phyloP scores from a whole-genome alignment of 805 yeast species.

The Ogataea trehaloabstinens region DNA sequence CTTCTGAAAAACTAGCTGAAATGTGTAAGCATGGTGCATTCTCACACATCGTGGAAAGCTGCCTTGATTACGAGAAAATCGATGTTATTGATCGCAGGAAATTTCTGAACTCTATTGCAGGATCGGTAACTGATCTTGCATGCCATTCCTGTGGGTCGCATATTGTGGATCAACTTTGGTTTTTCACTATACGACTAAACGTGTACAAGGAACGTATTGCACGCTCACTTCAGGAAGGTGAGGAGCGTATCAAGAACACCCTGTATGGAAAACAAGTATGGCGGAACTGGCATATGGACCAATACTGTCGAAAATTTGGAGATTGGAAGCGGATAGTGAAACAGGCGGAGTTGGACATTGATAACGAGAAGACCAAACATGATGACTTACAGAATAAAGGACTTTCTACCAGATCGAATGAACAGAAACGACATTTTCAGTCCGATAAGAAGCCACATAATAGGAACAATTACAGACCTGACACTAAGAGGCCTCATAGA shows the following conservation, averaged over 20 bases:
- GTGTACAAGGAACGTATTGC: slow-evolving; percentile 88
- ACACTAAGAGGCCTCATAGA: background rate
- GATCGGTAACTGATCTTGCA: slow-evolving; percentile 55
- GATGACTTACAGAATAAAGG: background rate
- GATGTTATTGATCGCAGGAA: slow-evolving; percentile 55
- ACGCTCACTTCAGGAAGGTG: slow-evolving; percentile 53
- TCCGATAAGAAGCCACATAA: too few species aligned
- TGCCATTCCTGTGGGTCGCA: slow-evolving; percentile 92
- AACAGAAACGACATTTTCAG: too few species aligned
- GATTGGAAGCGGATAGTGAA: slow-evolving; percentile 77
- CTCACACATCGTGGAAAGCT: slow-evolving; percentile 80
- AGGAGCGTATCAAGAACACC: slow-evolving; percentile 75
- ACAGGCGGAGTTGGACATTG: slow-evolving; percentile 4
- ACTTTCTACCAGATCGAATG: too few species aligned
- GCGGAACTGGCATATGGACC: slow-evolving; percentile 93
- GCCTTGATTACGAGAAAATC: slow-evolving; percentile 47
- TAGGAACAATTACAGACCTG: background rate
- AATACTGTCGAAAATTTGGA: slow-evolving; percentile 64
- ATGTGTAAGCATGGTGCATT: slow-evolving; percentile 90
- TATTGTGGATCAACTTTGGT: slow-evolving; percentile 81
- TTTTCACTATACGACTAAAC: slow-evolving; percentile 70
- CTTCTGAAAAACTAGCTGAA: slow-evolving; percentile 58
- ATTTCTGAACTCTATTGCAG: slow-evolving; percentile 60
- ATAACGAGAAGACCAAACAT: slow-evolving; percentile 1
- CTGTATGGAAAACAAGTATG: slow-evolving; percentile 88